Conservation (phyloP, 2,329 filamentous ascomycete genomes). For the Trichoderma koningii region DNA sequence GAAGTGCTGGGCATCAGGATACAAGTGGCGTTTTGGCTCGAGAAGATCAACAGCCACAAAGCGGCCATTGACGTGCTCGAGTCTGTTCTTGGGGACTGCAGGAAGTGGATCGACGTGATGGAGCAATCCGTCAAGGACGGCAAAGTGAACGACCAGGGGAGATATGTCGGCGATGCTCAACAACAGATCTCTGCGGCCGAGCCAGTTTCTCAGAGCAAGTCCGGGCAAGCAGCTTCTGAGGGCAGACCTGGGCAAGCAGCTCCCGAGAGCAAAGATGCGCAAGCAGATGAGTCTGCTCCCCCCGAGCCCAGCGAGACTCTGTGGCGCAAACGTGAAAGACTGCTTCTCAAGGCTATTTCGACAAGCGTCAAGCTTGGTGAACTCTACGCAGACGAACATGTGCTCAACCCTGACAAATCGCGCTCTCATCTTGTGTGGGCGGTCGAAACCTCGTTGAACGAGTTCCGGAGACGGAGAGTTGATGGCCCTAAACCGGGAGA, state of each 20-base stretch:
- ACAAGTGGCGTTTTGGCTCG: slow-evolving; percentile 75
- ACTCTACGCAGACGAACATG: slow-evolving; percentile 74
- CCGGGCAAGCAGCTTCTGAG: slow-evolving; percentile 29
- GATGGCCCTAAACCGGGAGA: slow-evolving; percentile 71
- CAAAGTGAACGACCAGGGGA: slow-evolving; percentile 46
- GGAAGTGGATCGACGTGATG: slow-evolving; percentile 59
- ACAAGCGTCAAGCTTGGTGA: slow-evolving; percentile 83
- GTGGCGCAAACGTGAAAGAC: slow-evolving; percentile 62
- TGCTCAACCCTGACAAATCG: slow-evolving; percentile 71
- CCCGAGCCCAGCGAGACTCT: slow-evolving; percentile 47
- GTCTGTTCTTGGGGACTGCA: slow-evolving; percentile 70
- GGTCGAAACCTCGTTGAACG: slow-evolving; percentile 75
- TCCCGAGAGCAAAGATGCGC: neutral
- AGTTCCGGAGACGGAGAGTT: slow-evolving; percentile 66
- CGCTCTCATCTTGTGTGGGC: slow-evolving; percentile 76
- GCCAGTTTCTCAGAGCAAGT: slow-evolving; percentile 21
- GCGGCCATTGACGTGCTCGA: slow-evolving; percentile 77
- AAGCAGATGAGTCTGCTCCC: slow-evolving; percentile 17
- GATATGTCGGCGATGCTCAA: slow-evolving; percentile 32
- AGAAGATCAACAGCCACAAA: slow-evolving; percentile 70
- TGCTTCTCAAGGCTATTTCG: slow-evolving; percentile 73
- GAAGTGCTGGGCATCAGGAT: slow-evolving; percentile 90
- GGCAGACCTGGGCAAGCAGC: neutral
- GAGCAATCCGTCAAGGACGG: slow-evolving; percentile 54
- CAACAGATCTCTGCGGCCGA: neutral